Evolutionary conservation across 306 rosid genomes (phyloP).

Genomic region (Alnus rubra): DNA sequence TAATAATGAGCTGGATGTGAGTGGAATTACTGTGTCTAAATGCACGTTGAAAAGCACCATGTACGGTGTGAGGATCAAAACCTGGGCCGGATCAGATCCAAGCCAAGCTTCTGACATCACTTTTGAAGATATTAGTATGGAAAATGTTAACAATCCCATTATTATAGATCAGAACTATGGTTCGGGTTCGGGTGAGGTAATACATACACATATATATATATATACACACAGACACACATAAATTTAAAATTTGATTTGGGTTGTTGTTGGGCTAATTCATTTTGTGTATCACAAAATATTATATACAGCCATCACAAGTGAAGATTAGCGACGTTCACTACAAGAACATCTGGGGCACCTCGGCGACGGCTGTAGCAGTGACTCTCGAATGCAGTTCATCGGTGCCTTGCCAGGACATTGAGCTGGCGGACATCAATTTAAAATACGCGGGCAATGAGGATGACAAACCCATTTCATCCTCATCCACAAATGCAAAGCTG

Average conservation of each 20-base stretch:
- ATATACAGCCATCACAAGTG: slow-evolving; percentile 1
- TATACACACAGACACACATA: too few species aligned
- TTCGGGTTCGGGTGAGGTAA: neutral
- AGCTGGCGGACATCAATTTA: neutral
- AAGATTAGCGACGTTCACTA: neutral
- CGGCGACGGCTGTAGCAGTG: neutral
- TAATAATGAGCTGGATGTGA: neutral
- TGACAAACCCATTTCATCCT: neutral
- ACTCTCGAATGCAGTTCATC: neutral
- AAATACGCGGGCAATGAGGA: too few species aligned
- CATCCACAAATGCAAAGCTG: slow-evolving; percentile 50
- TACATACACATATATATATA: neutral
- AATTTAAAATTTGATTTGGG: too few species aligned
- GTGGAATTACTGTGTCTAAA: neutral
- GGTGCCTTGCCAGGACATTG: neutral
- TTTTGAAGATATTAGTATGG: neutral
- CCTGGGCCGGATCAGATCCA: neutral
- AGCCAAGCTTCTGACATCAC: neutral
- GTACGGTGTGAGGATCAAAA: slow-evolving; percentile 16
- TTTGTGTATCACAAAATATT: too few species aligned
- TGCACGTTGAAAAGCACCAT: neutral
- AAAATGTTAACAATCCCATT: neutral
- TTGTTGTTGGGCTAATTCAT: too few species aligned
- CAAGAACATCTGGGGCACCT: neutral
- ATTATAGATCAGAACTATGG: slow-evolving; percentile 13